Evolutionary conservation across 2,329 filamentous ascomycete species (phyloP).

Genomic region (Colletotrichum lupini): DNA sequence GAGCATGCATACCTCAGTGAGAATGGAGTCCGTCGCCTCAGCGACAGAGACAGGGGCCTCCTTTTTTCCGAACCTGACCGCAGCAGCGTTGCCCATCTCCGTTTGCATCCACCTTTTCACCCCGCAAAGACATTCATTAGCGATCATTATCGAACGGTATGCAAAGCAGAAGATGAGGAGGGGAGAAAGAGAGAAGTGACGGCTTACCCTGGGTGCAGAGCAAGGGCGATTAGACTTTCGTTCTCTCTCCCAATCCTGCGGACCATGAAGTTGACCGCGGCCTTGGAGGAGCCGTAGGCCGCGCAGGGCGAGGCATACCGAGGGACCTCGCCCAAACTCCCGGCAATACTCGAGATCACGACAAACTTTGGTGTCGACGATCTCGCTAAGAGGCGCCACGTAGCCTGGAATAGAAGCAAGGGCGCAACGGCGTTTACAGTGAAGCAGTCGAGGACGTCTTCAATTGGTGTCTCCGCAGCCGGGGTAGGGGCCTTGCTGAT

Average conservation of each 20-base stretch:
- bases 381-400: background rate
- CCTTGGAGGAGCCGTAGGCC: background rate
- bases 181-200: background rate
- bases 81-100: background rate
- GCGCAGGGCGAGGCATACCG: background rate
- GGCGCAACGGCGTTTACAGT: background rate
- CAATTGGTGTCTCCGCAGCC: background rate
- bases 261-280: background rate
- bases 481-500: constrained; percentile 38
- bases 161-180: background rate
- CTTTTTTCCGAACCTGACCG: background rate
- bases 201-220: background rate
- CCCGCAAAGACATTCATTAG: background rate
- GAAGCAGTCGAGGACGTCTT: background rate
- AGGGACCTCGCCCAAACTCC: background rate
- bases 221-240: background rate
- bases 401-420: background rate
- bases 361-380: background rate
- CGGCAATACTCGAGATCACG: background rate
- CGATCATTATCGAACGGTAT: background rate
- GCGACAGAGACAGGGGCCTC: background rate
- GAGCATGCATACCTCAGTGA: background rate
- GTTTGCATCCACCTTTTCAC: background rate
- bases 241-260: background rate
- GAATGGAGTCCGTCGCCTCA: background rate